A percentile compares a stretch with the other conserved stretches of the same genome.
phyloP scores from a whole-genome alignment of 345 rosid species.

The Boechera stricta region DNA sequence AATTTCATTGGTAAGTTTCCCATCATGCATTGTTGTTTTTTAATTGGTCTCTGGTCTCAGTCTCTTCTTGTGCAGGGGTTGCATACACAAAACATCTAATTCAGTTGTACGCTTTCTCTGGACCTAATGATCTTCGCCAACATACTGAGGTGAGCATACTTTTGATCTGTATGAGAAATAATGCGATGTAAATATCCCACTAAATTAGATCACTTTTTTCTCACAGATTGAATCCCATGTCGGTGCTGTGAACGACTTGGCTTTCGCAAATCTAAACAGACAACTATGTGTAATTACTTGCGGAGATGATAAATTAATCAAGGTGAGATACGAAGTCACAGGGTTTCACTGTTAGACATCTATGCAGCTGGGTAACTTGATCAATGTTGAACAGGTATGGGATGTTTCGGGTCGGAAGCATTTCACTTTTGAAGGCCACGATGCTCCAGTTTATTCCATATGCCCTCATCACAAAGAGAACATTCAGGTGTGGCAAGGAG shows the following conservation, averaged over 20 bases:
- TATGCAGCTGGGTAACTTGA: conserved; percentile 40
- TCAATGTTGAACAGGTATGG: conserved; percentile 75
- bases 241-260: conserved; percentile 89
- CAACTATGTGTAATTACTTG: conserved; percentile 83
- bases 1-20: conserved; percentile 60
- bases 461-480: conserved; percentile 92
- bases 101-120: conserved; percentile 62
- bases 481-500: conserved; percentile 66
- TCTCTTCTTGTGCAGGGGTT: conserved; percentile 59
- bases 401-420: conserved; percentile 64
- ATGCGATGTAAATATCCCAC: conserved; percentile 13
- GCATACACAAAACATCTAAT: conserved; percentile 68
- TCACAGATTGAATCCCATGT: conserved; percentile 83
- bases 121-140: conserved; percentile 61
- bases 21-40: conserved; percentile 5
- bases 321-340: conserved; percentile 51
- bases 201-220: conserved; percentile 33
- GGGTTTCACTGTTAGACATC: not conserved
- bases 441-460: conserved; percentile 82
- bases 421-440: conserved; percentile 85
- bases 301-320: conserved; percentile 89
- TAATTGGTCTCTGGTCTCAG: conserved; percentile 35
- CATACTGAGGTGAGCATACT: conserved; percentile 58
- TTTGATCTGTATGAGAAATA: conserved; percentile 16
- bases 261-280: conserved; percentile 84